Base-by-base conservation (phyloP, 257 asterid species). In the Lantana camara region DNA sequence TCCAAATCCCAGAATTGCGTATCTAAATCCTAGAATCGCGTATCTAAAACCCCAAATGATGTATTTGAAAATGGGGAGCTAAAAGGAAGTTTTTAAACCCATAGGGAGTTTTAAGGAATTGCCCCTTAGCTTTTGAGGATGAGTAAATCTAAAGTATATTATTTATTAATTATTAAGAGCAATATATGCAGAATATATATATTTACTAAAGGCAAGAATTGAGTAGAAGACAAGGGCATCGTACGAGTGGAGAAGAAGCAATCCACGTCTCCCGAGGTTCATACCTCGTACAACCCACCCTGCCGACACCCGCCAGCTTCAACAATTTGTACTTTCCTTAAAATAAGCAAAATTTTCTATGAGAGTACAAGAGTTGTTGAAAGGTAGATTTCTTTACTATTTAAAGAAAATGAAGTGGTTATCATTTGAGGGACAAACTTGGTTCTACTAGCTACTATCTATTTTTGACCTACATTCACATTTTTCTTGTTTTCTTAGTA, bases 241-340 rank as follows among this genome's bases (percentile, higher is more conserved):
- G 55, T 44, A 47, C 14, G 44, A 30, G 51, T 72, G 87, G 85
- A 71, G 68, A 64, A 41, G 66, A 63, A 81, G 49, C 60, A 50
- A n/a, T 72, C 83, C 87, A 81, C 85, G 83, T 80, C 78, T 34
- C 82, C 79, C 51, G 6, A 60, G 57, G 48, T 27, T n/a, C n/a
- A 76, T 76, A 72, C 85, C 83, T 84, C 83, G 91, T 84, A 76
- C 77, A 24, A 13, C 16, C 27, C 61, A 38, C 70, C 40, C 71
- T 71, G 80, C 87, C 87, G 85, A 83, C 87, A 76, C 53, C 5
- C 46, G 2, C 47, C 67, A 68, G 45, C 23, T 55, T 46, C 53
- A 58, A 29, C 20, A 24, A 38, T 13, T 57, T 44, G 65, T 71
- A 49, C 74, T 71, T 59, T 66, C 74, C 72, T 69, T 74, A 74